Base-by-base conservation (phyloP, 108 stramenopile genomes). In the Skeletonema tropicum region DNA sequence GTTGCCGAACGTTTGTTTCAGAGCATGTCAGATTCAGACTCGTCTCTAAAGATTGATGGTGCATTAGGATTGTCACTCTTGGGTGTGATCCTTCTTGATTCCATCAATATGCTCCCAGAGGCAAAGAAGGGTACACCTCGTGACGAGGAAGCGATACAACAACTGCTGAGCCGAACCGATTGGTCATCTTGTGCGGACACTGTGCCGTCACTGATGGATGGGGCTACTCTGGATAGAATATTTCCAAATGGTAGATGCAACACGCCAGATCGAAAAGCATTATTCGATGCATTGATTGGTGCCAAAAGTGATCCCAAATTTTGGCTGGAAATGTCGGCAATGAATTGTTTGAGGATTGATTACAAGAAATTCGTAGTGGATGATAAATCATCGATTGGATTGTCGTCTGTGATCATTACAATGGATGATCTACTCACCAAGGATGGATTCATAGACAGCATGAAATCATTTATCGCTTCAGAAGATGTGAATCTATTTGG, bases 81-180 rank as follows among this genome's bases (percentile, higher is more conserved):
- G 21, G 91, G 94, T 29, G 86, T 84, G 15, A 94, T 94, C 17
- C 75, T 94, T 30, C 66, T 94, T 15, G 94, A 94, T 84, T 88
- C 94, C n/a, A 73, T 92, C 69, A 90, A 94, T 75, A 87, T 94
- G 88, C 70, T 58, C 15, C 79, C 87, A 12, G 65, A 76, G 64
- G 90, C 91, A 17, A 89, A 89, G 8, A 90, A 90, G 75, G 94
- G 79, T 3, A 92, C 94, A 15, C 67, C 59, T 10, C 71, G 94
- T 2, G 94, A 94, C 71, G 67, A 64, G 33, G 64, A n/a, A 14
- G 91, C 90, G 15, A 78, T 95, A 25, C 57, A 87, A 26, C 57
- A 17, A 32, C 65, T 92, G 15, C 39, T 85, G 39, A 62, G 64
- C n/a, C 60, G 64, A 3, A 89, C 88, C 6, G 81, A 90, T 65